Base-by-base conservation (phyloP, 169 alveolate genomes). In the Toxoplasma gondii region DNA sequence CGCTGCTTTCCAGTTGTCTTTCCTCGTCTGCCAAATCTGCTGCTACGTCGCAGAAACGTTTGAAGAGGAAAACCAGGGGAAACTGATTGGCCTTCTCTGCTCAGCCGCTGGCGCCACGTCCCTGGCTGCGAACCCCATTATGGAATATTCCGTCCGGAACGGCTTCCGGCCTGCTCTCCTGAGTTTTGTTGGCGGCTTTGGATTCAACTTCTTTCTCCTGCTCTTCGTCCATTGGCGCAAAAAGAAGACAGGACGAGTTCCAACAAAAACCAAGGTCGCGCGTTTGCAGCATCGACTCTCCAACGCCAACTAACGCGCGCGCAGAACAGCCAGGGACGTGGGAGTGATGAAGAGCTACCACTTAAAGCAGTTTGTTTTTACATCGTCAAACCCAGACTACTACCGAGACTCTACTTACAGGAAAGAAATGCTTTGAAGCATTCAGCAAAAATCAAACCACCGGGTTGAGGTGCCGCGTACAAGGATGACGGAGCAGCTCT, bases 21-120 rank as follows among this genome's bases (percentile, higher is more conserved):
- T 88, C 53, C 74, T 88, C 83, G 80, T 54, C 41, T 88, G 83
- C 31, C 93, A 88, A 74, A 49, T 88, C 53, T 88, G 80, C 64
- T 88, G 93, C 64, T 88, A 88, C n/a, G 93, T 54, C 36, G 80
- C 83, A 22, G 83, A 67, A 41, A 49, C 74, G 17, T 67, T 54
- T 24, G 74, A 54, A 29, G 83, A 88, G 69, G 83, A 64, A 27
- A 88, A 88, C 27, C 54, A 49, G 39, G 93, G 93, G 39, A 88
- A 88, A 83, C 43, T 88, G 93, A 88, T 88, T 17, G 93, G 93
- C 43, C 34, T 54, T 34, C 58, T 64, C 31, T 88, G 74, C 69
- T 88, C 81, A 17, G 29, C 64, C 70, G 93, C 93, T 38, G 93
- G 93, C 12, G 17, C 67, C 39, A 67, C 80, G 0, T 88, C 93